Conservation (phyloP, 2,329 filamentous ascomycete species). For the Blumeria hordei region DNA sequence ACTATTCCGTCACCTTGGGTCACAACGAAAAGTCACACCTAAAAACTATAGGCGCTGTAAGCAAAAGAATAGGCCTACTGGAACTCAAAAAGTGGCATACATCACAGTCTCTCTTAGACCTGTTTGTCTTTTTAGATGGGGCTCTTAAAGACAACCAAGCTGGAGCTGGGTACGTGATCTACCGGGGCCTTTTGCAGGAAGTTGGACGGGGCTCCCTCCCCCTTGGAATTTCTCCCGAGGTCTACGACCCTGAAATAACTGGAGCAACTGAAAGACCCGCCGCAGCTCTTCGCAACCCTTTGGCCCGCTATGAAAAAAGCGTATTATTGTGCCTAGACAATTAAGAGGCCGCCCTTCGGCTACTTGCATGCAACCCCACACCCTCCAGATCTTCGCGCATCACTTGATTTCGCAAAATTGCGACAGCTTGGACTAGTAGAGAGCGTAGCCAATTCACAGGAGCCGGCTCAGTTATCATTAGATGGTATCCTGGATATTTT, state of each 20-base stretch:
- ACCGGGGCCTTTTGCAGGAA: not conserved
- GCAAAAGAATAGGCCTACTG: not conserved
- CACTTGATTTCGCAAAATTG: not conserved
- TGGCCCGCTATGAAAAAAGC: not conserved
- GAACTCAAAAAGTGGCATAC: not conserved
- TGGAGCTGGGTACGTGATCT: not conserved
- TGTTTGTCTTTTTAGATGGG: not conserved
- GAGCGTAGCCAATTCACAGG: not conserved
- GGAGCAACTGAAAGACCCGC: too few species aligned
- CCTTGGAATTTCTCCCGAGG: not conserved
- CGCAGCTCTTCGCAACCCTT: not conserved
- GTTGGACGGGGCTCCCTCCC: not conserved
- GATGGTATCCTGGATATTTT: not conserved
- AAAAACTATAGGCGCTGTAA: not conserved
- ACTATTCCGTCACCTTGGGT: not conserved
- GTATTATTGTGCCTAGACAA: not conserved
- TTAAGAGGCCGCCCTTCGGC: not conserved
- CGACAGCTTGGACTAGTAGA: not conserved
- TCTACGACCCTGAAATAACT: not conserved
- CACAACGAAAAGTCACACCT: not conserved
- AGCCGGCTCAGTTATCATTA: not conserved
- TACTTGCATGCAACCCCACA: not conserved
- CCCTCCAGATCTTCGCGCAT: not conserved
- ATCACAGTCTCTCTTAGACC: not conserved
- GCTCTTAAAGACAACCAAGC: not conserved